These are phyloP conservation scores for Puccinia triticina DNA, from an alignment of 1,284 basidiomycete genomes.

Conservation along the genomic window DNA sequence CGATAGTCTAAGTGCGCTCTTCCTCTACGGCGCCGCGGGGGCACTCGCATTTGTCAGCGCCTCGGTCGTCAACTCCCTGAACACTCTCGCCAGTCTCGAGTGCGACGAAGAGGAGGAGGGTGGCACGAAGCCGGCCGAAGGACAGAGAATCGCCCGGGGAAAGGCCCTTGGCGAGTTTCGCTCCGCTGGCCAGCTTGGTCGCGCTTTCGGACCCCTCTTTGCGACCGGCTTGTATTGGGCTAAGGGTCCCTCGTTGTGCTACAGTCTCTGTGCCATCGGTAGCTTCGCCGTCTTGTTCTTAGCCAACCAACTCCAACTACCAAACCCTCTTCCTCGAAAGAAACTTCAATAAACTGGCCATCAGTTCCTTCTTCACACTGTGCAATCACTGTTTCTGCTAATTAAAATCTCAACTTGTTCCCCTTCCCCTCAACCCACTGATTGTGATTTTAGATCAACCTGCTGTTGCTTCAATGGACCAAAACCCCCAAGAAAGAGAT, in stretches of 20 bases:
- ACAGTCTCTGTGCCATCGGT: constrained; percentile 31
- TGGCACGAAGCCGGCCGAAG: constrained; percentile 57
- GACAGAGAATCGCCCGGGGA: constrained; percentile 47
- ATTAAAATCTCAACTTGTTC: background rate
- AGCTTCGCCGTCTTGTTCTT: background rate
- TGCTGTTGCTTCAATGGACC: background rate
- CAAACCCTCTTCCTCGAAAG: background rate
- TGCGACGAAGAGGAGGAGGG: constrained; percentile 72
- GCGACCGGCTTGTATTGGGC: constrained; percentile 64
- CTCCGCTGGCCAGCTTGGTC: constrained; percentile 82
- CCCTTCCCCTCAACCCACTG: background rate
- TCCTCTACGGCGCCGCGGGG: constrained; percentile 74
- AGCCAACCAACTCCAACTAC: background rate
- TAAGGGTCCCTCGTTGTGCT: constrained; percentile 42
- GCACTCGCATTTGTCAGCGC: constrained; percentile 86
- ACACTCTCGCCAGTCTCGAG: constrained; percentile 79
- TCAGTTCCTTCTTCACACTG: background rate
- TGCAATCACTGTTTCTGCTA: background rate
- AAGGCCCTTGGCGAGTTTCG: constrained; percentile 75
- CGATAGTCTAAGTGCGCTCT: constrained; percentile 60
- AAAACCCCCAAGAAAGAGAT: too few relatives aligned
- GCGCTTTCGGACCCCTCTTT: constrained; percentile 82
- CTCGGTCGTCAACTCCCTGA: constrained; percentile 85
- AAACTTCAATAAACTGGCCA: background rate
- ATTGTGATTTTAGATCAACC: background rate